Evolutionary conservation across 306 rosid genomes (phyloP).

Genomic region (Castanea crenata): DNA sequence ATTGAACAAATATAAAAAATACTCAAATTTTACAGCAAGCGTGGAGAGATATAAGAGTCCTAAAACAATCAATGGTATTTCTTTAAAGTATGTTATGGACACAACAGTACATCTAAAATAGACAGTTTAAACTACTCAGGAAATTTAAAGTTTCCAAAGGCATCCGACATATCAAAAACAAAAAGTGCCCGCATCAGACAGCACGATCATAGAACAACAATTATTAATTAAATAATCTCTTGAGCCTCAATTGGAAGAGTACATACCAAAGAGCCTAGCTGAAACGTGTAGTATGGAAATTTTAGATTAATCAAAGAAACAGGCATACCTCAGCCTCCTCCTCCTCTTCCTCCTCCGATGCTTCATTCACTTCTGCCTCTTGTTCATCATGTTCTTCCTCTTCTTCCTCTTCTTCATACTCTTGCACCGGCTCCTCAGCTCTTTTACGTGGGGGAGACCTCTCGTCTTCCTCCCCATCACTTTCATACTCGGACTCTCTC

Average conservation of each 20-base stretch:
- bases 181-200: neutral
- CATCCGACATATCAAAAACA: neutral
- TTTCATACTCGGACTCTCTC: conserved; percentile 96
- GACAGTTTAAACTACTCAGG: neutral
- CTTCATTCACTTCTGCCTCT: conserved; percentile 60
- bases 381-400: conserved; percentile 51
- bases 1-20: no score
- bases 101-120: neutral
- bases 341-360: conserved; percentile 58
- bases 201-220: neutral
- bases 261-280: neutral
- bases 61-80: neutral
- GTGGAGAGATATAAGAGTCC: neutral
- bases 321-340: conserved; percentile 58
- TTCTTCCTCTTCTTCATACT: conserved; percentile 78
- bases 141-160: neutral
- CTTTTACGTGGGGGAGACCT: conserved; percentile 66
- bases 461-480: conserved; percentile 85
- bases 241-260: neutral
- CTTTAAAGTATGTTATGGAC: neutral
- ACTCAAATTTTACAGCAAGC: neutral
- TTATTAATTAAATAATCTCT: neutral
- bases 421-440: conserved; percentile 71
- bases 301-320: neutral
- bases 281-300: neutral